Percentiles rank a stretch among this genome's conserved stretches.
phyloP scores from a whole-genome alignment of 768 basidiomycete species.

The Russula compacta region DNA sequence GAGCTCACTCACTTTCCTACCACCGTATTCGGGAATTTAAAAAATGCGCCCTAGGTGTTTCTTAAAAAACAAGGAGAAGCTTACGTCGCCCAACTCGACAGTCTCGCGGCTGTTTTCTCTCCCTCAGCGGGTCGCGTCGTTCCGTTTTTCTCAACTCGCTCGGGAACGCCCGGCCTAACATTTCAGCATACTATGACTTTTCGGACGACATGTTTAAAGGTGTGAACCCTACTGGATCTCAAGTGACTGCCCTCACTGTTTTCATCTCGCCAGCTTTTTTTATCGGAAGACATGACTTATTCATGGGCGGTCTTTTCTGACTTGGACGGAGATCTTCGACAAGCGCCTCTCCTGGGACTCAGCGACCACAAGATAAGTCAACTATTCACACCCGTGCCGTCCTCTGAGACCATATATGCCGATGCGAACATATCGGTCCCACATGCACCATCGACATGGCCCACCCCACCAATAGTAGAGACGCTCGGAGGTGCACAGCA shows the following conservation, averaged over 20 bases:
- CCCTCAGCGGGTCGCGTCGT: slow-evolving; percentile 3
- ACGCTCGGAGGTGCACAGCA: slow-evolving; percentile 31
- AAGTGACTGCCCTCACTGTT: not conserved
- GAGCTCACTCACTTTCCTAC: too few species aligned
- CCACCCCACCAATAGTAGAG: slow-evolving; percentile 15
- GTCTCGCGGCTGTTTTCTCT: slow-evolving; percentile 10
- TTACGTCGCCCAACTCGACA: slow-evolving; percentile 14
- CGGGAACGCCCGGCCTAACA: slow-evolving; percentile 18
- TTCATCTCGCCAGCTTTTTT: not conserved
- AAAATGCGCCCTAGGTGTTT: not conserved
- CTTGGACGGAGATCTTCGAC: not conserved
- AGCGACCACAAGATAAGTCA: not conserved
- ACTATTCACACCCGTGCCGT: not conserved
- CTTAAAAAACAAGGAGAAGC: slow-evolving; percentile 8
- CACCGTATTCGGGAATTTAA: not conserved
- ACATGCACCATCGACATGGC: not conserved
- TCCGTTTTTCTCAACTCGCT: slow-evolving; percentile 13
- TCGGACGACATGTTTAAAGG: slow-evolving; percentile 34
- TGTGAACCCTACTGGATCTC: not conserved
- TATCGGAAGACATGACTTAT: slow-evolving; percentile 2
- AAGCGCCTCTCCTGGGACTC: not conserved
- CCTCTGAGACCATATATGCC: not conserved
- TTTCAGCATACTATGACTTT: slow-evolving; percentile 34
- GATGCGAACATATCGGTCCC: not conserved
- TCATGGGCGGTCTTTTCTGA: not conserved